These are phyloP conservation scores for Picocystis sp. DNA, from an alignment of 163 green algal genomes.

Conservation along the genomic window DNA sequence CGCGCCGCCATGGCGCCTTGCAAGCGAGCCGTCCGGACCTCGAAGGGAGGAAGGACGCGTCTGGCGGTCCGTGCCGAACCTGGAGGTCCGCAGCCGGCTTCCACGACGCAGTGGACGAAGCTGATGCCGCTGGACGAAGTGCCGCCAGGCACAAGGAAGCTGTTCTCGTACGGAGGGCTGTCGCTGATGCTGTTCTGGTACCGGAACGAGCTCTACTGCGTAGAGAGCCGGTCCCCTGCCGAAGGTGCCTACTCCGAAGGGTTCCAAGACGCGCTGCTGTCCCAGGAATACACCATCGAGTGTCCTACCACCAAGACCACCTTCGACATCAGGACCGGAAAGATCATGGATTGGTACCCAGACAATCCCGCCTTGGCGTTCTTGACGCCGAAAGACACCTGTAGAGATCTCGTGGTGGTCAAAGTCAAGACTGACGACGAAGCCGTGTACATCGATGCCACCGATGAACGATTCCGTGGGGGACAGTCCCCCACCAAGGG, in stretches of 20 bases:
- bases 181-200: constrained; percentile 92
- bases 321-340: constrained; percentile 79
- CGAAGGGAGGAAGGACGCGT: too few relatives aligned
- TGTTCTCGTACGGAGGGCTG: too few relatives aligned
- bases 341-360: constrained; percentile 82
- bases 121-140: too few relatives aligned
- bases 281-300: constrained; percentile 76
- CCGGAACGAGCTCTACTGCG: constrained; percentile 74
- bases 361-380: constrained; percentile 69
- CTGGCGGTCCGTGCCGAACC: too few relatives aligned
- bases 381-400: constrained; percentile 59
- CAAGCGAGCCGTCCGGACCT: too few relatives aligned
- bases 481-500: constrained; percentile 18
- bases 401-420: constrained; percentile 44
- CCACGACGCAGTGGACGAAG: too few relatives aligned
- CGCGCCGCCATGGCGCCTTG: too few relatives aligned
- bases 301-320: constrained; percentile 69
- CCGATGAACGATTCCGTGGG: not conserved
- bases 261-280: constrained; percentile 83
- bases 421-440: constrained; percentile 13
- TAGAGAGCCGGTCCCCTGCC: constrained; percentile 54
- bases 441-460: constrained; percentile 19
- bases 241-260: constrained; percentile 89
- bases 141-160: too few relatives aligned
- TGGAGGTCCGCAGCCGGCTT: too few relatives aligned